Conservation (phyloP, 345 rosid genomes). For the Salix purpurea region DNA sequence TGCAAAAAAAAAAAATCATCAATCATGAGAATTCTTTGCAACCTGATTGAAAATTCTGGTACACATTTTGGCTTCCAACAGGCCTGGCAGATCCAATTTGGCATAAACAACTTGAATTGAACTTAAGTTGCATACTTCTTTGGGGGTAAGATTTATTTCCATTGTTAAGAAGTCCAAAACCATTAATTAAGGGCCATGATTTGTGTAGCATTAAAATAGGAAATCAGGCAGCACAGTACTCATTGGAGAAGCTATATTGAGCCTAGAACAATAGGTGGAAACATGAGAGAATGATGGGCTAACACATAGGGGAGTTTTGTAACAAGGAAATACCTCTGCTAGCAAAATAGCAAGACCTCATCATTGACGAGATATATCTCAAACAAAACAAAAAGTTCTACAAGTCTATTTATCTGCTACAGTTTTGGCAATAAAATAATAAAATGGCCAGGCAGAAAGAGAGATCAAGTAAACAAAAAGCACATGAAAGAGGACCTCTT, state of each 20-base stretch:
- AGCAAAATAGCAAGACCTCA: background rate
- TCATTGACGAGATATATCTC: background rate
- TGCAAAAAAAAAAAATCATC: background rate
- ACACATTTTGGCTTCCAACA: background rate
- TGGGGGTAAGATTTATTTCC: background rate
- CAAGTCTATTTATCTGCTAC: background rate
- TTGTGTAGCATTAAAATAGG: background rate
- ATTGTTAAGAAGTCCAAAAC: background rate
- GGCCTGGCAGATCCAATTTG: background rate
- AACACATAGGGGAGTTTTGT: background rate
- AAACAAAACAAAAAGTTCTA: background rate
- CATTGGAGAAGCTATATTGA: background rate
- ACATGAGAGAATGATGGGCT: background rate
- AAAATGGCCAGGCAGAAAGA: background rate
- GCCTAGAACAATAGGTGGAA: background rate
- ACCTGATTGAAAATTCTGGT: background rate
- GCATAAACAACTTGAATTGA: background rate
- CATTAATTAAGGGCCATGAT: background rate
- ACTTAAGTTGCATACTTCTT: background rate
- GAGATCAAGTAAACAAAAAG: background rate
- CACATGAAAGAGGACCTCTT: background rate
- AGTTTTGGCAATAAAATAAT: slow-evolving; percentile 1
- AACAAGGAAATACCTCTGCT: background rate
- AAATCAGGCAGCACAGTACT: background rate
- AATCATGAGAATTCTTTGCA: background rate